A percentile compares a stretch with the other conserved stretches of the same genome.
phyloP scores from a whole-genome alignment of 140 eudicot species.

The Bidens hawaiensis region DNA sequence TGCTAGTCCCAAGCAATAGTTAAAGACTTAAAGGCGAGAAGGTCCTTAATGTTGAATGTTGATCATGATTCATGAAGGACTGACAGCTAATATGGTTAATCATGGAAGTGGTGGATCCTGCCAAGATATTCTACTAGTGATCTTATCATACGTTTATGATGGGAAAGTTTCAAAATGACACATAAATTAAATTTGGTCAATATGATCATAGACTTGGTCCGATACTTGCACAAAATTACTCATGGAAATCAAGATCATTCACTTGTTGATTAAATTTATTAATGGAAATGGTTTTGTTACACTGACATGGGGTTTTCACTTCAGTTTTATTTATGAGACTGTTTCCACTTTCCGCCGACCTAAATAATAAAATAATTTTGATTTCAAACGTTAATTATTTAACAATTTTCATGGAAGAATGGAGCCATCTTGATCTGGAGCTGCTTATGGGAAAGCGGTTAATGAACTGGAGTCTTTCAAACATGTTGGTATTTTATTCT shows the following conservation, averaged over 20 bases:
- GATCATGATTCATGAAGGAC: no score
- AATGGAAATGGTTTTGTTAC: no score
- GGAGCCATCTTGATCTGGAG: constrained; percentile 19
- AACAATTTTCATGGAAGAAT: background rate
- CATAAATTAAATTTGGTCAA: background rate
- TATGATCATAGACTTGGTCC: background rate
- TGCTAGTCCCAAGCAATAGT: no score
- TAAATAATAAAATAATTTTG: background rate
- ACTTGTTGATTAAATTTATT: no score
- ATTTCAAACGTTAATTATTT: background rate
- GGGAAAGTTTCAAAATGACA: background rate
- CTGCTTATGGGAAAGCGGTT: background rate
- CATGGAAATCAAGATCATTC: background rate
- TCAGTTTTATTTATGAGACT: no score
- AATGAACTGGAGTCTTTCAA: constrained; percentile 17
- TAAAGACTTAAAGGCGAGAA: no score
- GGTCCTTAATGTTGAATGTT: no score
- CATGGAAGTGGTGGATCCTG: background rate
- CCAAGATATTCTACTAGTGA: background rate
- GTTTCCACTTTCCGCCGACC: background rate
- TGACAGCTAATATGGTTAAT: background rate
- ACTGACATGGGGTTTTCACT: background rate
- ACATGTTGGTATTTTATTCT: constrained; percentile 1
- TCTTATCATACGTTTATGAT: background rate
- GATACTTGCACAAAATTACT: background rate